Percentiles rank a stretch among this genome's conserved stretches.
Evolutionary conservation across 495 filamentous ascomycete genomes (phyloP).

Genomic region (Daldinia bambusicola): DNA sequence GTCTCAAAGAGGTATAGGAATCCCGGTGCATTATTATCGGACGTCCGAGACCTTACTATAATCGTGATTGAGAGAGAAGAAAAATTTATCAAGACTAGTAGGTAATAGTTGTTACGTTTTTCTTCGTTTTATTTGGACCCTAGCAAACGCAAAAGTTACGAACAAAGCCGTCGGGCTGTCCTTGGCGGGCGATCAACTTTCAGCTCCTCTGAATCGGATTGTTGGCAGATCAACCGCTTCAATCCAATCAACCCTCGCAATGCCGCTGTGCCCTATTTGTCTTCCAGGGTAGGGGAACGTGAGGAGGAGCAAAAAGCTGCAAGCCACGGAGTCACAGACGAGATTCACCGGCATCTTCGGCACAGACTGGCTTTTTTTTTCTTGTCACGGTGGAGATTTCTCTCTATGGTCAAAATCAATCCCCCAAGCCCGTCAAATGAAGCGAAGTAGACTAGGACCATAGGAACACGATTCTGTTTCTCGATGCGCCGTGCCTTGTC

Average conservation of each 20-base stretch:
- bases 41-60: conserved; percentile 29
- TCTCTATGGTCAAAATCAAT: conserved; percentile 25
- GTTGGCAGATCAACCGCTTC: conserved; percentile 12
- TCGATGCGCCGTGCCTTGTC: conserved; percentile 32
- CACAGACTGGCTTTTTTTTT: conserved; percentile 16
- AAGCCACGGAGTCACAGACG: conserved; percentile 41
- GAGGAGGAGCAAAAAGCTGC: conserved; percentile 28
- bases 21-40: conserved; percentile 26
- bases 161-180: conserved; percentile 10
- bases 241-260: conserved; percentile 36
- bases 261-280: conserved; percentile 24
- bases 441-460: conserved; percentile 19
- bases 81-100: neutral
- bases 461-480: conserved; percentile 18
- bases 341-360: conserved; percentile 45
- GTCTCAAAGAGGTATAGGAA: conserved; percentile 34
- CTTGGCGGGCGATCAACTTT: conserved; percentile 30
- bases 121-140: neutral
- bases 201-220: conserved; percentile 40
- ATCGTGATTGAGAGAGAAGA: conserved; percentile 19
- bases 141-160: conserved; percentile 5
- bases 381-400: conserved; percentile 35
- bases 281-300: conserved; percentile 27
- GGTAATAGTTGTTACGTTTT: conserved; percentile 1
- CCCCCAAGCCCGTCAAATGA: conserved; percentile 25